These are phyloP conservation scores for Silene coronaria DNA, from an alignment of 179 eudicot genomes.

Conservation along the genomic window DNA sequence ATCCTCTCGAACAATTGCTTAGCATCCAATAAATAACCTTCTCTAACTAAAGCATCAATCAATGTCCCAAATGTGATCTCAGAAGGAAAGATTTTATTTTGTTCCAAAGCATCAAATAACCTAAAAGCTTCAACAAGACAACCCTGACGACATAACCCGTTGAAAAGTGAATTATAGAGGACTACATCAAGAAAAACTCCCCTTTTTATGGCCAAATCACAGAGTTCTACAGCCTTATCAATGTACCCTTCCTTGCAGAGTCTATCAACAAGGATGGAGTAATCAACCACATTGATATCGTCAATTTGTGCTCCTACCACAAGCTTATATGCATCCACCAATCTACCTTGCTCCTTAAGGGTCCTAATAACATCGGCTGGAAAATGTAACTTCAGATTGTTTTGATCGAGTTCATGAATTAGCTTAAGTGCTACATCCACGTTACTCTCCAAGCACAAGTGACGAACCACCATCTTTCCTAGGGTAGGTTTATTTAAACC, in stretches of 20 bases:
- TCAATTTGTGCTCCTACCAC: conserved; percentile 42
- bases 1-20: conserved; percentile 62
- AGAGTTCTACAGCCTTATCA: conserved; percentile 63
- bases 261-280: conserved; percentile 58
- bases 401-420: conserved; percentile 28
- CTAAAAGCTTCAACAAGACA: conserved; percentile 88
- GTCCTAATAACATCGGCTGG: conserved; percentile 37
- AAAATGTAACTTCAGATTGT: conserved; percentile 35
- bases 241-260: conserved; percentile 71
- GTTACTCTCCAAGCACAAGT: conserved; percentile 49
- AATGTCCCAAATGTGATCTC: conserved; percentile 72
- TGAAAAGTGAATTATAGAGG: conserved; percentile 63
- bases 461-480: conserved; percentile 41
- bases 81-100: conserved; percentile 46
- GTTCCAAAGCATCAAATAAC: conserved; percentile 77
- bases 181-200: conserved; percentile 55
- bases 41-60: conserved; percentile 57
- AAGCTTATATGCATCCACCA: conserved; percentile 64
- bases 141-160: conserved; percentile 74
- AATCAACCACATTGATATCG: conserved; percentile 57
- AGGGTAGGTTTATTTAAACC: conserved; percentile 44
- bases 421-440: conserved; percentile 52
- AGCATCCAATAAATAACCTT: conserved; percentile 74
- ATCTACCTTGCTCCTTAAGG: conserved; percentile 48
- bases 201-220: conserved; percentile 45